Base-by-base conservation (phyloP, 441 rosid species). In the Mallotus japonicus region DNA sequence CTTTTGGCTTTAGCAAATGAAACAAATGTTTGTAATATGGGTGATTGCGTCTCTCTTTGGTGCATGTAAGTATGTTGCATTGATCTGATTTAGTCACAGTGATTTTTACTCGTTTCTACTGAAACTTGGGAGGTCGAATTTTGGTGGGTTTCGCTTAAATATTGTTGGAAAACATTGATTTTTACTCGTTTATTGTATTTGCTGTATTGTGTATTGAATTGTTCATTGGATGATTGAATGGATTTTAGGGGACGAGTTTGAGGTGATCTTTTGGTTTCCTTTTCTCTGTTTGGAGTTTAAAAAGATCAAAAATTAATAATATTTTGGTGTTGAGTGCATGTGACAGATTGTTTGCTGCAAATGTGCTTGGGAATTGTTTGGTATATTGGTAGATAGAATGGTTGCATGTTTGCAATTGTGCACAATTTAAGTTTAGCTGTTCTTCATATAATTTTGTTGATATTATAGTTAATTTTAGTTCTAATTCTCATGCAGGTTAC, bases 401-500 rank as follows among this genome's bases (percentile, higher is more conserved):
- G 46, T 8, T 46, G 62, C 28, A 3, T 47, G 47, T 44, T 9
- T 28, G 24, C 62, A 57, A 15, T 50, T 51, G 15, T 19, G 14
- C 19, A 8, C 8, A 61, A 6, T 17, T 37, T 44, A 1, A 13
- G 28, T 67, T 50, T 58, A 20, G 15, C 13, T 67, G 34, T 16
- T 32, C 40, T 40, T 42, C 28, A 56, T 42, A 10, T 68, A 28
- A n/a, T 22, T 22, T 47, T 28, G 40, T 46, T 19, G 28, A 24
- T 42, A 8, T 44, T 55, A 20, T 22, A 42, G 19, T 56, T 42
- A 20, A 47, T 11, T 68, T 51, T 24, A 5, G 13, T 32, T 1
- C 14, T 70, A 22, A 67, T 53, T 75, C 51, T 67, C 50, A 9
- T 81, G 74, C 84, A 78, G 82, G 42, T 67, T 37, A 50, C 22